Percentiles rank a stretch among this genome's conserved stretches.
These are phyloP conservation scores for Sporothrix phasma DNA, from an alignment of 2,329 filamentous ascomycete species.

Conservation along the genomic window DNA sequence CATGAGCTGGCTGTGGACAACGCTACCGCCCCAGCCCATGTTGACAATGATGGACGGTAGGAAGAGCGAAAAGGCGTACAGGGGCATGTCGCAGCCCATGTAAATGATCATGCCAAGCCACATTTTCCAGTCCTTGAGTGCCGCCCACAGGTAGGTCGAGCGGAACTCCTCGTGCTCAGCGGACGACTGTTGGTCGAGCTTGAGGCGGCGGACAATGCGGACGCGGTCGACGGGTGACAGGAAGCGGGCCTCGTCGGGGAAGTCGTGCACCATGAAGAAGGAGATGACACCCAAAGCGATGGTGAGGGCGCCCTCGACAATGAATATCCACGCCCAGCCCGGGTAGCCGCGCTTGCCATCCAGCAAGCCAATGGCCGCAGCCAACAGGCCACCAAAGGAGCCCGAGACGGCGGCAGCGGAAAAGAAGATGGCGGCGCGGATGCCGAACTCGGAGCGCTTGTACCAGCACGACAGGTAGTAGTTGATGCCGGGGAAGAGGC, in stretches of 20 bases:
- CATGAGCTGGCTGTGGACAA: slow-evolving; percentile 58
- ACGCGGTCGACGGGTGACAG: slow-evolving; percentile 55
- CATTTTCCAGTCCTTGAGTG: slow-evolving; percentile 71
- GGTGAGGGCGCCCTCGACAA: slow-evolving; percentile 58
- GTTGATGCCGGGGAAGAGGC: slow-evolving; percentile 61
- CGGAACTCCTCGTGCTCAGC: slow-evolving; percentile 61
- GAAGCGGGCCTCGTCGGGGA: slow-evolving; percentile 63
- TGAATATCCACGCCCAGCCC: slow-evolving; percentile 54
- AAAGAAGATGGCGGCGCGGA: slow-evolving; percentile 67
- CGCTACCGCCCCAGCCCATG: slow-evolving; percentile 31
- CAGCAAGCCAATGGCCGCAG: slow-evolving; percentile 59
- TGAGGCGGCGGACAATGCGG: slow-evolving; percentile 58
- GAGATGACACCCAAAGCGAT: slow-evolving; percentile 53
- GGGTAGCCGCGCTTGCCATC: slow-evolving; percentile 42
- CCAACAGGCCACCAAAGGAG: slow-evolving; percentile 61
- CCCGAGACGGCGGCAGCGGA: slow-evolving; percentile 67
- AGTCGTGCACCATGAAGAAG: slow-evolving; percentile 70
- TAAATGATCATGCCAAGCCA: slow-evolving; percentile 39
- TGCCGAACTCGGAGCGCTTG: slow-evolving; percentile 62
- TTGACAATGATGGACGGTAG: slow-evolving; percentile 45
- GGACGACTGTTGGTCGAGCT: slow-evolving; percentile 56
- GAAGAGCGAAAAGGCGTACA: slow-evolving; percentile 47
- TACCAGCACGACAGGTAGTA: slow-evolving; percentile 73
- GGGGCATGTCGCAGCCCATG: slow-evolving; percentile 37
- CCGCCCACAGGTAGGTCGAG: slow-evolving; percentile 58